Conservation (phyloP, 192 early-diverging fungal species). For the Entomortierella beljakovae region DNA sequence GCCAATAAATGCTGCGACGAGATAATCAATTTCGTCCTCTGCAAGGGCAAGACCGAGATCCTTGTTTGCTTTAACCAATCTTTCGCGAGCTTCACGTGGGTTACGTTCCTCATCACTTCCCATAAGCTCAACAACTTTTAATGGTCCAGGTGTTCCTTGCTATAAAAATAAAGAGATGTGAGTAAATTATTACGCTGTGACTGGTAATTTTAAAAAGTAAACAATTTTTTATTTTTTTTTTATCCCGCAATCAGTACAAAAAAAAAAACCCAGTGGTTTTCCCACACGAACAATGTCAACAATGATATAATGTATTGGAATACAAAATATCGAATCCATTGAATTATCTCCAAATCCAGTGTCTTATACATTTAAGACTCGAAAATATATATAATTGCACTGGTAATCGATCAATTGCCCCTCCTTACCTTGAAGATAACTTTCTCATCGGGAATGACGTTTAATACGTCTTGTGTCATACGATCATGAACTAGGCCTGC, state of each 20-base stretch:
- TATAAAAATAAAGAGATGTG: background rate
- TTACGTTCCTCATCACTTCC: constrained; percentile 44
- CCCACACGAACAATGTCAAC: background rate
- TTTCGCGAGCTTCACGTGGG: constrained; percentile 62
- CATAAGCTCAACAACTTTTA: constrained; percentile 62
- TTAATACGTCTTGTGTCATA: constrained; percentile 92
- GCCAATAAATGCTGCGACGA: constrained; percentile 85
- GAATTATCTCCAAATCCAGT: too few relatives aligned
- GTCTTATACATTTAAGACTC: too few relatives aligned
- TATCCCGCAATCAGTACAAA: too few relatives aligned
- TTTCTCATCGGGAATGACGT: constrained; percentile 70
- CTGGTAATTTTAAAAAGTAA: constrained; percentile 4
- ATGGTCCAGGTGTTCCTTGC: constrained; percentile 72
- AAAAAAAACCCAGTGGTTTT: too few relatives aligned
- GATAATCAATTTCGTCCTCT: constrained; percentile 96
- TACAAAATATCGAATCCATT: too few relatives aligned
- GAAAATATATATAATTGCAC: too few relatives aligned
- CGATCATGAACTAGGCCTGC: constrained; percentile 82
- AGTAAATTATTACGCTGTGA: background rate
- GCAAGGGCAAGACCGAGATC: constrained; percentile 95
- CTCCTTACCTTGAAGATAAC: constrained; percentile 72
- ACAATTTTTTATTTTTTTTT: constrained; percentile 29
- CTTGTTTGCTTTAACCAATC: constrained; percentile 84
- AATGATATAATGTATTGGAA: too few relatives aligned
- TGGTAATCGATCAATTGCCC: too few relatives aligned